A percentile compares a stretch with the other conserved stretches of the same genome.
These are phyloP conservation scores for Curvularia spicifera DNA, from an alignment of 2,329 filamentous ascomycete species.

Conservation along the genomic window DNA sequence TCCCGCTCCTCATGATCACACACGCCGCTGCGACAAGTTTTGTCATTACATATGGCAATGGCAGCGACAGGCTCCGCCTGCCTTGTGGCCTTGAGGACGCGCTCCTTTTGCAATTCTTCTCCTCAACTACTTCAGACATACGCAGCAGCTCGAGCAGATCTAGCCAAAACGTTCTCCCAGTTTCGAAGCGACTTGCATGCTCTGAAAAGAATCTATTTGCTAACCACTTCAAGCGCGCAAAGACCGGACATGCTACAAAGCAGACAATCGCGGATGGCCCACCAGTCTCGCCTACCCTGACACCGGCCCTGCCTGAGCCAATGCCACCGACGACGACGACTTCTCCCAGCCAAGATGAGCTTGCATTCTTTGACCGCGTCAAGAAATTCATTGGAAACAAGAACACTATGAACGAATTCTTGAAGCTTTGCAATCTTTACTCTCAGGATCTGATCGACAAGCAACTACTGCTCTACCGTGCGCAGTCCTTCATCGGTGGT, in stretches of 20 bases:
- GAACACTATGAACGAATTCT: conserved; percentile 89
- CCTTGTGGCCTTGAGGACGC: background rate
- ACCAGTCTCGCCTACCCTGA: conserved; percentile 81
- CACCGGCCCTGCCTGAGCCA: conserved; percentile 86
- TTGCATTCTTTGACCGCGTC: conserved; percentile 92
- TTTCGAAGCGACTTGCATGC: background rate
- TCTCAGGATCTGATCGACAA: conserved; percentile 91
- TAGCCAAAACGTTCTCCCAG: background rate
- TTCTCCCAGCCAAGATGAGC: conserved; percentile 81
- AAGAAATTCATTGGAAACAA: conserved; percentile 97
- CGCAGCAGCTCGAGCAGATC: background rate
- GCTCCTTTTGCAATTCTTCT: background rate
- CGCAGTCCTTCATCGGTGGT: conserved; percentile 82
- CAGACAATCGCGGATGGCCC: conserved; percentile 64
- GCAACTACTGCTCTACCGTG: conserved; percentile 80
- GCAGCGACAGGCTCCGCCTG: background rate
- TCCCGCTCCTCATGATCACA: background rate
- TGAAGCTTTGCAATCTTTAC: conserved; percentile 96
- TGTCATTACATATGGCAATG: background rate
- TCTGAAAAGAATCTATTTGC: conserved; percentile 1
- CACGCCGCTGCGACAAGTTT: background rate
- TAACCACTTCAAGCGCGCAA: conserved; percentile 64
- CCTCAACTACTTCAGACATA: background rate
- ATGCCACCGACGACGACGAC: conserved; percentile 76
- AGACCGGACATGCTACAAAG: conserved; percentile 68